Evolutionary conservation across 139 green algal genomes (phyloP).

Genomic region (Tetradesmus lagerheimii): DNA sequence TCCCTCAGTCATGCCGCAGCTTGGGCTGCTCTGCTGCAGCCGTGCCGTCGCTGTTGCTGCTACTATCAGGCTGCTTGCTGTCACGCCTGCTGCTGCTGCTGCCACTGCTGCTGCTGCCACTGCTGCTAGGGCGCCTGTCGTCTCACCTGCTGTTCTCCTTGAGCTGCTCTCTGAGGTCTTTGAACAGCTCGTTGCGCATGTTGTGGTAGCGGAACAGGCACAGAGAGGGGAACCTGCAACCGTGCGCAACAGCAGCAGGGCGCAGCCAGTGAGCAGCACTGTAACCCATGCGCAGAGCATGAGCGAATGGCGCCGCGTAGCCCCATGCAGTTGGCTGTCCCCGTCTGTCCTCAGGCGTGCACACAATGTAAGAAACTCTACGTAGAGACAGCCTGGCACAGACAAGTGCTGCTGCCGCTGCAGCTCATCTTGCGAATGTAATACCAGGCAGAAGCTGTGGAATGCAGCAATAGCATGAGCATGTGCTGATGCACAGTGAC

Average conservation of each 20-base stretch:
- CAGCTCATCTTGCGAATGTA: neutral
- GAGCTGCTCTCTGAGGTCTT: slow-evolving; percentile 89
- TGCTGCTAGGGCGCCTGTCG: neutral
- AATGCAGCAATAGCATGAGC: neutral
- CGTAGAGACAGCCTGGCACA: neutral
- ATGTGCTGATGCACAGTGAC: slow-evolving; percentile 27
- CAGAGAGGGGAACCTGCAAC: slow-evolving; percentile 77
- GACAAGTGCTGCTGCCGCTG: neutral
- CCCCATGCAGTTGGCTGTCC: no score
- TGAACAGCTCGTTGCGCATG: slow-evolving; percentile 96
- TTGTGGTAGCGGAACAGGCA: slow-evolving; percentile 94
- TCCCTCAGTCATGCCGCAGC: no score
- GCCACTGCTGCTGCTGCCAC: neutral
- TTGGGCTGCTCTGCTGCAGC: no score
- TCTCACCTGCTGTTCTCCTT: slow-evolving; percentile 81
- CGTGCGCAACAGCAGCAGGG: neutral
- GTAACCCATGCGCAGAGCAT: no score
- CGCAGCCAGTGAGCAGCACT: no score
- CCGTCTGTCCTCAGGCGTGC: neutral
- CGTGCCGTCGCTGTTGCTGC: no score
- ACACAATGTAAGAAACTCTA: neutral
- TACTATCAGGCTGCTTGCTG: neutral
- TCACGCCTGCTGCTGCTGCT: slow-evolving; percentile 9
- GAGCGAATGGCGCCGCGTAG: neutral
- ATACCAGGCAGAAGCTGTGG: neutral